phyloP scores from a whole-genome alignment of 2,329 filamentous ascomycete genomes.

The Plectosphaerella sp. region DNA sequence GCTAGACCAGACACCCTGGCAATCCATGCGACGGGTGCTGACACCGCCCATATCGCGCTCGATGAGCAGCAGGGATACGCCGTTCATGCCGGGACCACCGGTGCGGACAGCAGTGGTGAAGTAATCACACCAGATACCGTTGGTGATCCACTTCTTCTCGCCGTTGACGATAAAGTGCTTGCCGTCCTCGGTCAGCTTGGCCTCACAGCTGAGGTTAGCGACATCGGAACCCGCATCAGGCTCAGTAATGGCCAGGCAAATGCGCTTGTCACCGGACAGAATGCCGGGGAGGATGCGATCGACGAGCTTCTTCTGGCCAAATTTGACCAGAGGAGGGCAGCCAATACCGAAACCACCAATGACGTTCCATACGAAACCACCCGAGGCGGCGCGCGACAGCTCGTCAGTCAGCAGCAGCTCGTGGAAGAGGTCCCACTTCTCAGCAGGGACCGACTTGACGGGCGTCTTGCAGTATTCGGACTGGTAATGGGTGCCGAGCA shows the following conservation, averaged over 20 bases:
- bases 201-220: slow-evolving; percentile 91
- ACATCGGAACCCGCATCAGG: slow-evolving; percentile 94
- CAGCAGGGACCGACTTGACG: slow-evolving; percentile 73
- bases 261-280: slow-evolving; percentile 88
- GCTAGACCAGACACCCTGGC: slow-evolving; percentile 92
- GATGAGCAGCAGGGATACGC: slow-evolving; percentile 84
- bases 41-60: slow-evolving; percentile 83
- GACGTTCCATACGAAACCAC: slow-evolving; percentile 95
- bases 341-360: slow-evolving; percentile 97
- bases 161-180: slow-evolving; percentile 99
- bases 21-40: slow-evolving; percentile 93
- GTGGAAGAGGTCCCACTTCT: slow-evolving; percentile 98
- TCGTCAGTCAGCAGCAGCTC: slow-evolving; percentile 95
- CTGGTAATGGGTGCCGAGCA: slow-evolving; percentile 81
- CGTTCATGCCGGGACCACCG: slow-evolving; percentile 84
- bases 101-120: slow-evolving; percentile 97
- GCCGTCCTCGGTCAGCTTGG: slow-evolving; percentile 88
- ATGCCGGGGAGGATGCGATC: slow-evolving; percentile 87
- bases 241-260: slow-evolving; percentile 96
- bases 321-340: slow-evolving; percentile 85
- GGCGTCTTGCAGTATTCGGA: slow-evolving; percentile 65
- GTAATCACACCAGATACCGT: slow-evolving; percentile 94
- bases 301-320: slow-evolving; percentile 78
- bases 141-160: slow-evolving; percentile 99
- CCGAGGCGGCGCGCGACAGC: slow-evolving; percentile 80